Conservation (phyloP, 2,329 filamentous ascomycete genomes). For the Myrmaecium sp. region DNA sequence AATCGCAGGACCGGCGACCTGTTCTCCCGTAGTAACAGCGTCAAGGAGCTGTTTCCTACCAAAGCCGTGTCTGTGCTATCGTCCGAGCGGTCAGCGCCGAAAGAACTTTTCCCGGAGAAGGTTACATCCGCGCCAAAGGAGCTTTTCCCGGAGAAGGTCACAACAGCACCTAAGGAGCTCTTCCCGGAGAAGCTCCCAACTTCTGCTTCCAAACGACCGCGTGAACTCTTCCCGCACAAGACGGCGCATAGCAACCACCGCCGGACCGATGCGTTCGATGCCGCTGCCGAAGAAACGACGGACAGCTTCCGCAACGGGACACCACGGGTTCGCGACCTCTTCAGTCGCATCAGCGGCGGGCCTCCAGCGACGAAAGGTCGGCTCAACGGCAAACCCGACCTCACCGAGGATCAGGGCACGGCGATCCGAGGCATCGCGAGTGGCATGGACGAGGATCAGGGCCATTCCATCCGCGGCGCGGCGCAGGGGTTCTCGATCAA, state of each 20-base stretch:
- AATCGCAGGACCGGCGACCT: conserved; percentile 7
- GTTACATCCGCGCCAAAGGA: conserved; percentile 5
- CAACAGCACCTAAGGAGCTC: conserved; percentile 7
- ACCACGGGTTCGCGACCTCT: conserved; percentile 4
- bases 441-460: conserved; percentile 3
- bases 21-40: conserved; percentile 8
- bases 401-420: neutral
- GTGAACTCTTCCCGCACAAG: conserved; percentile 22
- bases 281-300: conserved; percentile 9
- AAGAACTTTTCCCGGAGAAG: conserved; percentile 42
- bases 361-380: conserved; percentile 1
- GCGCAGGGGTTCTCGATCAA: conserved; percentile 13
- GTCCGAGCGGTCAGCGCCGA: conserved; percentile 20
- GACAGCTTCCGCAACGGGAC: conserved; percentile 4
- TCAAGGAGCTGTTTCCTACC: conserved; percentile 29
- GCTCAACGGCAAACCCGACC: conserved; percentile 1
- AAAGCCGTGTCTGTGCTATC: conserved; percentile 21
- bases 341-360: conserved; percentile 3
- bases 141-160: conserved; percentile 8
- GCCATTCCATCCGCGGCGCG: conserved; percentile 6
- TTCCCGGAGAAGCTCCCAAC: conserved; percentile 9
- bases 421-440: conserved; percentile 1
- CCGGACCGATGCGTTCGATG: conserved; percentile 25
- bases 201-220: conserved; percentile 4
- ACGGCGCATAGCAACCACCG: conserved; percentile 23